phyloP scores from a whole-genome alignment of 345 rosid genomes.

The Salix brachista region DNA sequence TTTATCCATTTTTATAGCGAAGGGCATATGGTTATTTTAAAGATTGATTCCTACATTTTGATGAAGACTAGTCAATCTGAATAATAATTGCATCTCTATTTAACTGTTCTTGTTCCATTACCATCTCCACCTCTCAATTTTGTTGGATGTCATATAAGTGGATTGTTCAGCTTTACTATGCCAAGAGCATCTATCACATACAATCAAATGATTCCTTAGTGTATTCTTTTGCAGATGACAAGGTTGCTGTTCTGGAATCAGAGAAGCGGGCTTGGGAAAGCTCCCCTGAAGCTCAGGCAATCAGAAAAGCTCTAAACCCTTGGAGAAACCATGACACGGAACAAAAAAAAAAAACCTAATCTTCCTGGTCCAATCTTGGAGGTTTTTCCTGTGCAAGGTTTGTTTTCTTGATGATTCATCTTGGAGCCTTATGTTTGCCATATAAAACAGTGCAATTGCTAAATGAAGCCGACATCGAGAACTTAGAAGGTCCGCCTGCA shows the following conservation, averaged over 20 bases:
- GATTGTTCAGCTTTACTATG: neutral
- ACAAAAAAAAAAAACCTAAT: slow-evolving; percentile 24
- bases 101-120: neutral
- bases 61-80: neutral
- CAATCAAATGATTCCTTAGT: neutral
- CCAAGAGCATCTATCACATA: neutral
- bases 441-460: neutral
- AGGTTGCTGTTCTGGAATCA: slow-evolving; percentile 74
- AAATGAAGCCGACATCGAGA: neutral
- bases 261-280: slow-evolving; percentile 78
- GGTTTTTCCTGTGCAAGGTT: neutral
- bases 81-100: neutral
- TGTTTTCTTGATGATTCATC: neutral
- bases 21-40: neutral
- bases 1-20: neutral
- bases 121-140: neutral
- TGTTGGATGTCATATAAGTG: neutral
- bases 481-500: neutral
- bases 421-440: neutral
- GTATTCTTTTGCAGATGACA: slow-evolving; percentile 52
- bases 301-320: slow-evolving; percentile 77
- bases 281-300: slow-evolving; percentile 72
- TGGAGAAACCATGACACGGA: slow-evolving; percentile 65
- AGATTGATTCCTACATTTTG: neutral
- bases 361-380: neutral